Base-by-base conservation (phyloP, 2,329 filamentous ascomycete species). In the Fusarium caatingaense region DNA sequence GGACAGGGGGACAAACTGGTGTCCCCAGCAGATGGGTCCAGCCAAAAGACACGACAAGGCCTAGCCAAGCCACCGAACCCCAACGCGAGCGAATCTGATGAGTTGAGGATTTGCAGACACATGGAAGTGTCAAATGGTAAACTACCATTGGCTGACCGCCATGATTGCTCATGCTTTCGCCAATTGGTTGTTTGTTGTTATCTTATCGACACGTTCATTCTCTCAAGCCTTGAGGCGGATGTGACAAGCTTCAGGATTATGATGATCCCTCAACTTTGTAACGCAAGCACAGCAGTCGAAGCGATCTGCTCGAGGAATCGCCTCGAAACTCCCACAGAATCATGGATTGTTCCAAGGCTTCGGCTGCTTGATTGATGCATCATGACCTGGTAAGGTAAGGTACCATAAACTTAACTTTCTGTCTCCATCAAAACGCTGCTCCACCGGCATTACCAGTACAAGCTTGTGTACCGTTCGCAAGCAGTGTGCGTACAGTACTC, bases 1-100 rank as follows among this genome's bases (percentile, higher is more conserved):
- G 41, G 51, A 58, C 59, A 61, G 60, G 64, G 67, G 64, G 55
- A 46, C 27, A 48, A 44, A 21, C 62, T 40, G 34, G 25, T 64
- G 41, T 27, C 67, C 63, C 59, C 64, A 71, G 67, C 50, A 51
- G 64, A 68, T 65, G 68, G 60, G 44, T 40, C 64, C 49, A 27
- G 32, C 37, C 30, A 45, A 49, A 44, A 60, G 47, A 60, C 54
- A 65, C 40, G 54, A 58, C 57, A 69, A 61, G 64, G 59, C 51
- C 62, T 48, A 71, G 66, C 67, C 66, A 66, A 74, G 71, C 72
- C 71, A 71, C 68, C 63, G 37, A 66, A 67, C 56, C 64, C 65
- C 62, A 72, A 69, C 66, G 49, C 64, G 67, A 74, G 47, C 61
- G 48, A 66, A 59, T 68, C 62, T 73, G 59, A 57, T 49, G 62